Percentiles rank a stretch among this genome's conserved stretches.
phyloP scores from a whole-genome alignment of 371 early-diverging fungal genomes.

The Mucor piriformis region DNA sequence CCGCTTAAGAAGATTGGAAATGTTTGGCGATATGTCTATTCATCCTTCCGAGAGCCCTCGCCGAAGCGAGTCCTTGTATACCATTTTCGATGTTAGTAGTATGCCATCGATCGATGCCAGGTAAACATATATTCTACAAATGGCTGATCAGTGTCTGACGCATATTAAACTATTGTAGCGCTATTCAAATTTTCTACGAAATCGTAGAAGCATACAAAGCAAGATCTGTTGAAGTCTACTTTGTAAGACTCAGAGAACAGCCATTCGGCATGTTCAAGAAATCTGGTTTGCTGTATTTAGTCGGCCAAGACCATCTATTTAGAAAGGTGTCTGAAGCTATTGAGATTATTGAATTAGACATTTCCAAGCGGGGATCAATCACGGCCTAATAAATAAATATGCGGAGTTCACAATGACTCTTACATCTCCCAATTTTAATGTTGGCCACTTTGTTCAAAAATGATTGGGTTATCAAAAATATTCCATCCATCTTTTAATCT shows the following conservation, averaged over 20 bases:
- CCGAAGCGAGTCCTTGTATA: slow-evolving; percentile 66
- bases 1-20: slow-evolving; percentile 86
- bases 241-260: slow-evolving; percentile 78
- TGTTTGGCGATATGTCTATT: slow-evolving; percentile 84
- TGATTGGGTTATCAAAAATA: slow-evolving; percentile 30
- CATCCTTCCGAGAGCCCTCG: slow-evolving; percentile 88
- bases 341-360: slow-evolving; percentile 53
- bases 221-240: slow-evolving; percentile 79
- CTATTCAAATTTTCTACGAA: slow-evolving; percentile 83
- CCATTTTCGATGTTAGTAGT: slow-evolving; percentile 89
- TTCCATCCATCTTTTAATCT: slow-evolving; percentile 23
- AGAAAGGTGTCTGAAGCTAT: slow-evolving; percentile 67
- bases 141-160: too few relatives aligned
- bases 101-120: slow-evolving; percentile 90
- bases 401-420: slow-evolving; percentile 15
- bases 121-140: slow-evolving; percentile 28
- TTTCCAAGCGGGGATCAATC: slow-evolving; percentile 21
- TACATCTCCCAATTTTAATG: slow-evolving; percentile 9
- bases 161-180: slow-evolving; percentile 48
- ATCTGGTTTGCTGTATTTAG: slow-evolving; percentile 64
- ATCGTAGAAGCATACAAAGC: slow-evolving; percentile 82
- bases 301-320: slow-evolving; percentile 71
- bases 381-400: neutral
- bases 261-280: slow-evolving; percentile 69
- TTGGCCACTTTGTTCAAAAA: slow-evolving; percentile 8